phyloP scores from a whole-genome alignment of 2,329 filamentous ascomycete species.

The Fusarium sp. region DNA sequence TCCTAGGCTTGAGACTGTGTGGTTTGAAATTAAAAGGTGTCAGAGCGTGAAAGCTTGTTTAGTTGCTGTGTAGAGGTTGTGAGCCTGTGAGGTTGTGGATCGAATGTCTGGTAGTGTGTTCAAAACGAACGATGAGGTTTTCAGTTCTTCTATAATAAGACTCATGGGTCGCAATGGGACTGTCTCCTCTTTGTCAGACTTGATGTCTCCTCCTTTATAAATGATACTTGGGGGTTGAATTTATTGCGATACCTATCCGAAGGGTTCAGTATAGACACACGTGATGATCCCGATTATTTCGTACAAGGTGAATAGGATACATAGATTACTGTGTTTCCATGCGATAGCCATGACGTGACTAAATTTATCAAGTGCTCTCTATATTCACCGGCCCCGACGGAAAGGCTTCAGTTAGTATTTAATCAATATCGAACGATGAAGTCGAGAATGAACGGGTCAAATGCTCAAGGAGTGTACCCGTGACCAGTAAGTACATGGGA shows the following conservation, averaged over 20 bases:
- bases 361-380: neutral
- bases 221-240: neutral
- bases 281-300: neutral
- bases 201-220: neutral
- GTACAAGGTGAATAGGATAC: neutral
- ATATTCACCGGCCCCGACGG: too few species aligned
- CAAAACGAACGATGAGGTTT: neutral
- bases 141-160: neutral
- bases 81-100: neutral
- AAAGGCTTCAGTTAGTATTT: neutral
- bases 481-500: constrained; percentile 6
- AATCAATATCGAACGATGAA: neutral
- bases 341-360: neutral
- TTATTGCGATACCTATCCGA: too few species aligned
- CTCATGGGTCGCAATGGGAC: neutral
- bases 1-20: constrained; percentile 11
- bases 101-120: constrained; percentile 4
- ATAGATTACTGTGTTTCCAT: neutral
- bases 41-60: constrained; percentile 11
- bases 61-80: neutral
- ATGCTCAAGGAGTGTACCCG: neutral
- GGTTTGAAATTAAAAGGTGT: neutral
- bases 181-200: neutral
- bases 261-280: neutral
- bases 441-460: neutral